Evolutionary conservation across 352 stramenopile species (phyloP).

Genomic region (Phytophthora syringae): DNA sequence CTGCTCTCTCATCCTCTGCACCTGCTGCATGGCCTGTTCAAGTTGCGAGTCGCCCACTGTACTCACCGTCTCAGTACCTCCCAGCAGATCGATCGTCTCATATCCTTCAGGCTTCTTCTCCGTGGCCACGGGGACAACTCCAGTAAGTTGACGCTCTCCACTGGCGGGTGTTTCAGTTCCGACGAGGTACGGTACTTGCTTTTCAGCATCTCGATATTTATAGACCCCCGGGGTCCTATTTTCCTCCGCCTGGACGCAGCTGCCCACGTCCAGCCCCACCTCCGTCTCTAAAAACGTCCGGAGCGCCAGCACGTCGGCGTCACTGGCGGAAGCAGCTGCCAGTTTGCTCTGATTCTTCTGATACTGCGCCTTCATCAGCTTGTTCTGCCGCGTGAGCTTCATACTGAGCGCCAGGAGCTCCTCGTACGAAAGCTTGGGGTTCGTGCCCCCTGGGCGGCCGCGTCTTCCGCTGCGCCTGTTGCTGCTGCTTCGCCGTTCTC

Average conservation of each 20-base stretch:
- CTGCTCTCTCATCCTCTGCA: conserved; percentile 48
- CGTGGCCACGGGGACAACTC: conserved; percentile 42
- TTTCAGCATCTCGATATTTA: conserved; percentile 51
- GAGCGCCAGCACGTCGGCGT: conserved; percentile 60
- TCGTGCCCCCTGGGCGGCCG: conserved; percentile 6
- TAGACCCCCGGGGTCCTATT: conserved; percentile 30
- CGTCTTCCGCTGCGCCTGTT: background rate
- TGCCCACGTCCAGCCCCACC: conserved; percentile 70
- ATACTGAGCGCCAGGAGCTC: conserved; percentile 85
- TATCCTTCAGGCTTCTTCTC: conserved; percentile 36
- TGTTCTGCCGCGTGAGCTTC: conserved; percentile 91
- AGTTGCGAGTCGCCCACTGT: conserved; percentile 38
- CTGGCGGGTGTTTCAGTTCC: conserved; percentile 42
- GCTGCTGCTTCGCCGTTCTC: conserved; percentile 18
- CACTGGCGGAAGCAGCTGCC: conserved; percentile 35
- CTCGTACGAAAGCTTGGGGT: conserved; percentile 73
- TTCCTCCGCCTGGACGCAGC: conserved; percentile 44
- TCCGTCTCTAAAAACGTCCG: conserved; percentile 64
- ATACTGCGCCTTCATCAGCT: conserved; percentile 86
- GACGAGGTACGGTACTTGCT: conserved; percentile 59
- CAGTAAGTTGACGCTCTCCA: conserved; percentile 50
- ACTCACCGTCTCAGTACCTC: conserved; percentile 21
- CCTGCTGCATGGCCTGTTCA: conserved; percentile 48
- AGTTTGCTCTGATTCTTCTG: conserved; percentile 76
- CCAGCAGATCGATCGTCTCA: conserved; percentile 67